Conservation (phyloP, 2,329 filamentous ascomycete species). For the Beauveria sp. region DNA sequence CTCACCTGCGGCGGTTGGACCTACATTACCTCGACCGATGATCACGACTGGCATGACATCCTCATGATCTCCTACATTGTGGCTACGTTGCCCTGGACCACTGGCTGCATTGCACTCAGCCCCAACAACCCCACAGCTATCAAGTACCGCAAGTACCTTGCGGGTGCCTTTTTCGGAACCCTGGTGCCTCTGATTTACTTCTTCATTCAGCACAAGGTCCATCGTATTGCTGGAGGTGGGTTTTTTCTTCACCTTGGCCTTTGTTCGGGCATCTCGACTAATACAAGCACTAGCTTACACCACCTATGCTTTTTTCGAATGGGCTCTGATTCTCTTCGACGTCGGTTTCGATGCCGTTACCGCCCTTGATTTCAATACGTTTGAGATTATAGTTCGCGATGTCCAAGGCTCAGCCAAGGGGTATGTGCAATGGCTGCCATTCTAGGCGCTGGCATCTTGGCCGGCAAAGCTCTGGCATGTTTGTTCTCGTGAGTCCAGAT, state of each 20-base stretch:
- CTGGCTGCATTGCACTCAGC: constrained; percentile 82
- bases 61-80: constrained; percentile 99
- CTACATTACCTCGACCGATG: constrained; percentile 95
- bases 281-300: constrained; percentile 67
- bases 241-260: constrained; percentile 5
- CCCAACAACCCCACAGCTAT: constrained; percentile 75
- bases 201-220: constrained; percentile 98
- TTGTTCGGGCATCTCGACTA: constrained; percentile 6
- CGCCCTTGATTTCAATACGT: constrained; percentile 78
- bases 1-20: constrained; percentile 97
- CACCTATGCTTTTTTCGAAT: constrained; percentile 96
- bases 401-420: constrained; percentile 87
- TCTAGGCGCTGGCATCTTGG: constrained; percentile 48
- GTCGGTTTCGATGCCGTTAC: constrained; percentile 96
- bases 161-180: constrained; percentile 79
- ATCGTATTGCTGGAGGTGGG: constrained; percentile 86
- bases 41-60: constrained; percentile 97
- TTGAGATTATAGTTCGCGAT: constrained; percentile 84
- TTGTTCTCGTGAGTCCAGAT: constrained; percentile 19
- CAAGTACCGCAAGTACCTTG: constrained; percentile 82
- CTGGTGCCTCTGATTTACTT: constrained; percentile 89
- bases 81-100: constrained; percentile 88
- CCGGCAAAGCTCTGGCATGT: constrained; percentile 24
- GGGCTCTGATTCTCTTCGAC: constrained; percentile 89
- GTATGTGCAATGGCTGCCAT: constrained; percentile 96